These are phyloP conservation scores for Clarireedia homoeocarpa DNA, from an alignment of 2,329 filamentous ascomycete species.

Conservation along the genomic window DNA sequence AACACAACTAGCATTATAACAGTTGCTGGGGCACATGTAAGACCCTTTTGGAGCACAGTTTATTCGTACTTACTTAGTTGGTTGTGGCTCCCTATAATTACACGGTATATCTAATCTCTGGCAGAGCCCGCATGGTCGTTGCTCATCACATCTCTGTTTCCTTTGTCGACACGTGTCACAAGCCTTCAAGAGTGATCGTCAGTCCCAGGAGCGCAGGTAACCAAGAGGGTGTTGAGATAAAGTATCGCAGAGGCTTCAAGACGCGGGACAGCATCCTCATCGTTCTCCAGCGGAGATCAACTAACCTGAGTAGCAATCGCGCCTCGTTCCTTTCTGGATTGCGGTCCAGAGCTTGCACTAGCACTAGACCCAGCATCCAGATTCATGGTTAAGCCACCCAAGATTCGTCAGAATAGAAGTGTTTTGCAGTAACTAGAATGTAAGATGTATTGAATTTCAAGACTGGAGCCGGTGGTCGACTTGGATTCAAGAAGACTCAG, in stretches of 20 bases:
- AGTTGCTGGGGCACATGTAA: too few relatives aligned
- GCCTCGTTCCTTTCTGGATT: constrained; percentile 36
- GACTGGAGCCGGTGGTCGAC: background rate
- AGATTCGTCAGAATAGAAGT: background rate
- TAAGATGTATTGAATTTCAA: background rate
- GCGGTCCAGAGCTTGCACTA: constrained; percentile 18
- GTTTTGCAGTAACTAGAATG: background rate
- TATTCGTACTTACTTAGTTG: constrained; percentile 48
- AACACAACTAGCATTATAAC: background rate
- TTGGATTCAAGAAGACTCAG: too few relatives aligned
- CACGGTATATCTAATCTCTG: constrained; percentile 50
- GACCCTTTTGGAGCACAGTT: too few relatives aligned
- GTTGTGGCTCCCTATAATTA: constrained; percentile 51
- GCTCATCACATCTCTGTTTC: constrained; percentile 59
- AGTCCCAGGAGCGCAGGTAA: constrained; percentile 6
- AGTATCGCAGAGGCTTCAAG: background rate
- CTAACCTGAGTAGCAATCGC: constrained; percentile 41
- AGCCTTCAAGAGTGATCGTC: constrained; percentile 32
- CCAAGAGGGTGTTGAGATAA: background rate
- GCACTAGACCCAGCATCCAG: constrained; percentile 21
- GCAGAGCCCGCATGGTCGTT: constrained; percentile 52
- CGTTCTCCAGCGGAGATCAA: background rate
- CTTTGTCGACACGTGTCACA: constrained; percentile 52
- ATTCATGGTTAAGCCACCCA: constrained; percentile 17
- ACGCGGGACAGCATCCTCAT: constrained; percentile 1